Evolutionary conservation across 805 yeast genomes (phyloP), one percentile per base, ranked within the genome.

Genomic region (Myxozyma lipomycoides): DNA sequence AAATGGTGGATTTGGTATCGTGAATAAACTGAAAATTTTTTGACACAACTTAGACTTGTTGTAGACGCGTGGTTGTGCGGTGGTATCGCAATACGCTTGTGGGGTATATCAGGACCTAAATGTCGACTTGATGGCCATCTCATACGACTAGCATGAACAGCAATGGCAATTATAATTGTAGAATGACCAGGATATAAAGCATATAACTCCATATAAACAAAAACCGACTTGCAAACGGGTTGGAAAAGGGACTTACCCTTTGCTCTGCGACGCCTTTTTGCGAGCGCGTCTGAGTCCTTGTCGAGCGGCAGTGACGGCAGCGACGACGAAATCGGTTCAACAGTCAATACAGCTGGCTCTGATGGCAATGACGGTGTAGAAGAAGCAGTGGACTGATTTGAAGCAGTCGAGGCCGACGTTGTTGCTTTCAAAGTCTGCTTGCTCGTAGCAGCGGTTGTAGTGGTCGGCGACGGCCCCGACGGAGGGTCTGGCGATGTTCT

Each of bases 401-500:
- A 9, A 28, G 32, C 12, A 28, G 32, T 7, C 12, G 32, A 28
- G 7, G 32, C 32, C 7, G 32, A 9, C 12, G 32, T 7, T 12
- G 12, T 12, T 7, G 32, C 12, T 12, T 28, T 28, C 12, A 12
- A 7, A 12, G 12, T 12, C 7, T 28, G 12, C 32, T 22, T 32
- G 18, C 7, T 18, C 15, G n/a, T n/a, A n/a, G 12, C n/a, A 10
- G 28, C 19, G 18, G 23, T 19, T n/a, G 43, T 39, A 23, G 43
- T 19, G 24, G 19, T 19, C 43, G 6, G 43, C 7, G 21, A 10
- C 23, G 43, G 23, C 12, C 46, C 34, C 12, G 55, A 18, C 4
- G 37, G 12, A 19, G 49, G 40, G 44, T 55, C 58, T 5, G 59
- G 59, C n/a, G 59, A 55, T 2, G 59, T 44, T 18, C 59, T 56